Evolutionary conservation across 129 eudicot species (phyloP).

Genomic region (Pittosporum tobira): DNA sequence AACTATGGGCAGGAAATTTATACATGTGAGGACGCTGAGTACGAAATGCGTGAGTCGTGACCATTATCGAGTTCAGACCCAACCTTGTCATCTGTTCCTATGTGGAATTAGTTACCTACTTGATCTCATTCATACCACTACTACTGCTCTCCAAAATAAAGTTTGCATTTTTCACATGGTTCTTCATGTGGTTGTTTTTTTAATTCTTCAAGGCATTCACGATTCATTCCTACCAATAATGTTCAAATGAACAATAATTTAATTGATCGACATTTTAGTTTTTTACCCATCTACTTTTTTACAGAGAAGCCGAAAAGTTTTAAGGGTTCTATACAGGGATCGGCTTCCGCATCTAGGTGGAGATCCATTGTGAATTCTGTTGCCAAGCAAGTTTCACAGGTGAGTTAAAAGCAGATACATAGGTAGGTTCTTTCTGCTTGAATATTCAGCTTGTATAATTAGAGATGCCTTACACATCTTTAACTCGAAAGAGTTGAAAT

Average conservation of each 20-base stretch:
- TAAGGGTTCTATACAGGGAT: slow-evolving; percentile 26
- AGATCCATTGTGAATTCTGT: slow-evolving; percentile 66
- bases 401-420: slow-evolving; percentile 21
- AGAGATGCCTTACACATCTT: neutral
- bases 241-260: too few species aligned
- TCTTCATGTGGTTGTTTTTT: too few species aligned
- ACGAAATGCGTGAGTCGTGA: too few species aligned
- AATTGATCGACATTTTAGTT: neutral
- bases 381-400: slow-evolving; percentile 91
- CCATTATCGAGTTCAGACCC: too few species aligned
- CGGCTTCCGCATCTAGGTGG: slow-evolving; percentile 63
- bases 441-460: neutral
- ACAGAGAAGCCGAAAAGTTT: slow-evolving; percentile 54
- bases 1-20: too few species aligned
- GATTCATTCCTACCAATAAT: too few species aligned
- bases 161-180: too few species aligned
- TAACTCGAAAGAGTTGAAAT: too few species aligned
- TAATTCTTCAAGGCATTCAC: neutral
- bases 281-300: neutral
- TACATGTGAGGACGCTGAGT: too few species aligned
- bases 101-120: neutral
- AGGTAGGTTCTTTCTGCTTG: neutral
- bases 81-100: too few species aligned
- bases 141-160: neutral
- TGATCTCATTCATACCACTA: neutral